Base-by-base conservation (phyloP, 1,284 basidiomycete species). In the Sphaerobolus stellatus region DNA sequence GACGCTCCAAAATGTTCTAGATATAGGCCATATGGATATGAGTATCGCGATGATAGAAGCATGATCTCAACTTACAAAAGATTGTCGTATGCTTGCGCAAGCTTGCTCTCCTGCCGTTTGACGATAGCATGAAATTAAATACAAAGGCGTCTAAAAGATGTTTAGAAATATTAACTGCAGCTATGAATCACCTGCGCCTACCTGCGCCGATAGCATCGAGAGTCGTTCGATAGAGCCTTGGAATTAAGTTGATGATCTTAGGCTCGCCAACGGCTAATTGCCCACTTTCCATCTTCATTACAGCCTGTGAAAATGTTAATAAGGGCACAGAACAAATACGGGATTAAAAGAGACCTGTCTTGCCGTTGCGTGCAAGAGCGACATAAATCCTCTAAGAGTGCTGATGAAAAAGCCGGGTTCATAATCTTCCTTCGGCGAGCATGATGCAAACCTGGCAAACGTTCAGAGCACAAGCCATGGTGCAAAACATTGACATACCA, bases 351-450 rank as follows among this genome's bases (percentile, higher is more conserved):
- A n/a, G 30, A 62, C 61, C 58, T 54, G 56, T 20, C 33, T 22
- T 6, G 61, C 48, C 2, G 43, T 27, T 27, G 41, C 31, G 18
- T 57, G 50, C 47, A 64, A 64, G 31, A 59, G 29, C 8, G 63
- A 55, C 22, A 63, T 49, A 48, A 64, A 64, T 5, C 55, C 41
- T 41, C 46, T 61, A 22, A 61, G 50, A 30, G 62, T 57, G 31
- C 57, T 45, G 18, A 56, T n/a, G 49, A 49, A 38, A 71, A 71
- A 16, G 69, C 68, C 14, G 68, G 64, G 22, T 61, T 62, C 54
- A 71, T 61, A 38, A 68, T 59, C 50, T 64, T 67, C 52, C 69
- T 64, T 52, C 68, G 67, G 34, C 62, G 61, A 57, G 60, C 65
- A 61, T 70, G 69, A 43, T 62, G 58, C 20, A 66, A 62, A 44